Evolutionary conservation across 2,329 filamentous ascomycete genomes (phyloP).

Genomic region (Trichophyton mentagrophytes): DNA sequence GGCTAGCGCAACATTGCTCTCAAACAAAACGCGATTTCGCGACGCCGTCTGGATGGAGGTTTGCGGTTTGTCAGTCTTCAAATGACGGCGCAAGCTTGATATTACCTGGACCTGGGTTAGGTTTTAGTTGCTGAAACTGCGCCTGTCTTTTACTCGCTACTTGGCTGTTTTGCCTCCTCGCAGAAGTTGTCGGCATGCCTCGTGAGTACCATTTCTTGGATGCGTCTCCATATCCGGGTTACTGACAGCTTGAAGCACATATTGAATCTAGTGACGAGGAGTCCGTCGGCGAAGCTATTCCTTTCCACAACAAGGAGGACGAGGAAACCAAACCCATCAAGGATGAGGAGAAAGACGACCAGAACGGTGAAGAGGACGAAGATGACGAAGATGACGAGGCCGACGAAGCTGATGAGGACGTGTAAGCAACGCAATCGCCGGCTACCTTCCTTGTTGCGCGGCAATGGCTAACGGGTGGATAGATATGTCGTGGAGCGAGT

Average conservation of each 20-base stretch:
- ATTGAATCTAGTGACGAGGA: conserved; percentile 16
- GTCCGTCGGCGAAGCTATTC: conserved; percentile 29
- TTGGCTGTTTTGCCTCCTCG: neutral
- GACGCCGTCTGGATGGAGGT: neutral
- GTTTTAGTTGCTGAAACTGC: neutral
- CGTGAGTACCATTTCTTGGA: conserved; percentile 22
- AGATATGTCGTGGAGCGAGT: conserved; percentile 34
- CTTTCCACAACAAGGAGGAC: conserved; percentile 19
- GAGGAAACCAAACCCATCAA: conserved; percentile 14
- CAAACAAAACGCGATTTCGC: neutral
- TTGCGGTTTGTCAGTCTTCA: neutral
- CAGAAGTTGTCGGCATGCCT: conserved; percentile 22
- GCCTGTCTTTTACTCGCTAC: neutral
- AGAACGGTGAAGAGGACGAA: conserved; percentile 11
- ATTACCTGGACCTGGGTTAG: neutral
- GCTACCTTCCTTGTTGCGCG: conserved; percentile 5
- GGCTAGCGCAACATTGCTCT: neutral
- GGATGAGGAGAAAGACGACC: conserved; percentile 14
- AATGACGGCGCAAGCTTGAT: neutral
- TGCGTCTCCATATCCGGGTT: neutral
- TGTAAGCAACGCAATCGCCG: conserved; percentile 19
- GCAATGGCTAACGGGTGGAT: neutral
- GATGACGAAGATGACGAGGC: conserved; percentile 24
- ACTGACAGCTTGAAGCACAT: conserved; percentile 6
- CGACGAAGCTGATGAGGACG: conserved; percentile 24